Base-by-base conservation (phyloP, 495 filamentous ascomycete species). In the Opeltia flavorubescens region DNA sequence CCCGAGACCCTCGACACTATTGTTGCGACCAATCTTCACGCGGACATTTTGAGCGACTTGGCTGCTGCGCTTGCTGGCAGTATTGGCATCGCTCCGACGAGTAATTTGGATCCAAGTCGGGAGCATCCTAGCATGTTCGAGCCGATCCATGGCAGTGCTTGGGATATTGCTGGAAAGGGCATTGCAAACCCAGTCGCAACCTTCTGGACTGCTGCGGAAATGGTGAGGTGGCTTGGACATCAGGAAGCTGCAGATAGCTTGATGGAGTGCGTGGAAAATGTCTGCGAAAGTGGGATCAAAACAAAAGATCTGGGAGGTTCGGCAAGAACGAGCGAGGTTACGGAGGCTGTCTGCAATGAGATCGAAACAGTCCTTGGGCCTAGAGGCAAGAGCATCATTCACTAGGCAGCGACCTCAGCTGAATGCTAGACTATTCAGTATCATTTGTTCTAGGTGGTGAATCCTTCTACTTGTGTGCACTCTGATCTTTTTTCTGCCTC, bases 141-240 rank as follows among this genome's bases (percentile, higher is more conserved):
- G 67, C 77, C 77, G 0, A 80, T 81, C 38, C 78, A 81, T 50
- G 77, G 78, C 6, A 74, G 69, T n/a, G 78, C 78, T 1, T 80
- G 80, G 12, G 81, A 85, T 52, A 84, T 87, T 46, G 76, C 78
- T 1, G 81, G 81, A 0, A 78, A 78, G 59, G 80, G 80, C 0
- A 65, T 83, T 30, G 81, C 81, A 9, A 86, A 87, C 58, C 81
- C 81, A 0, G 70, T 86, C 0, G 81, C 70, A 6, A 80, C 79
- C 0, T 78, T 84, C 59, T 83, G 79, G 80, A 78, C 74, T 3
- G 76, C 71, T 4, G 72, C 74, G 1, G 78, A 83, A 58, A 84
- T 83, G 80, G 64, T 83, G 31, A 63, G 62, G 5, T 83, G 78
- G 79, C 50, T 84, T 26, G 77, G 77, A 2, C 66, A 78, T 54